Base-by-base conservation (phyloP, 768 basidiomycete genomes). In the Pleurotus salmoneostramineus region DNA sequence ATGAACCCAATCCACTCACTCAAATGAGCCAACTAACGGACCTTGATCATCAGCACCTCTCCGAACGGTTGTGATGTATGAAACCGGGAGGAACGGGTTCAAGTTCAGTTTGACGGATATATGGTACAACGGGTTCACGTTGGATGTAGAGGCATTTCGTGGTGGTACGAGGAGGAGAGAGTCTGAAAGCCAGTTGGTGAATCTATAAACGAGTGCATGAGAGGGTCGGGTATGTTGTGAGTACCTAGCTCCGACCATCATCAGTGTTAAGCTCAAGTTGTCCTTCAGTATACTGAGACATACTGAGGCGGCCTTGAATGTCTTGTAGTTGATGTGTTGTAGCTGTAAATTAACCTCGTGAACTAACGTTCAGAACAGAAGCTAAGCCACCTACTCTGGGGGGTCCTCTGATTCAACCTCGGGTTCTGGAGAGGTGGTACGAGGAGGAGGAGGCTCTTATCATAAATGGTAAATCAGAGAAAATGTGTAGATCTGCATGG, bases 1-100 rank as follows among this genome's bases (percentile, higher is more conserved):
- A 15, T 6, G 17, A n/a, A 45, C 11, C 44, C 17, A 8, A 45
- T 5, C 44, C 27, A 65, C 71, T 60, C 56, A 75, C 72, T 74
- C 71, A 36, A 71, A 78, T 60, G 71, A 67, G 58, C 77, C 77
- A 45, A 75, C 66, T 32, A 69, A 60, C 8, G 66, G 63, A 5
- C 67, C 69, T 40, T 69, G 64, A 12, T 66, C 63, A 10, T 58
- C 58, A 14, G 61, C 65, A 6, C 66, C 64, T 5, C 73, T 64
- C 40, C 66, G 63, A 3, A 81, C 67, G 14, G 69, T 69, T 1
- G 80, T 81, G 11, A 74, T 63, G 57, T 77, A 77, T 1, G 76
- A 77, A 2, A 80, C 62, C 7, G 78, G 79, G 1, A 76, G 67
- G 51, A 80, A 77, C 2, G 79, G 80, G 57, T 77, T 75, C 14